phyloP scores from a whole-genome alignment of 331 rosid species.

The Quercus lobata region DNA sequence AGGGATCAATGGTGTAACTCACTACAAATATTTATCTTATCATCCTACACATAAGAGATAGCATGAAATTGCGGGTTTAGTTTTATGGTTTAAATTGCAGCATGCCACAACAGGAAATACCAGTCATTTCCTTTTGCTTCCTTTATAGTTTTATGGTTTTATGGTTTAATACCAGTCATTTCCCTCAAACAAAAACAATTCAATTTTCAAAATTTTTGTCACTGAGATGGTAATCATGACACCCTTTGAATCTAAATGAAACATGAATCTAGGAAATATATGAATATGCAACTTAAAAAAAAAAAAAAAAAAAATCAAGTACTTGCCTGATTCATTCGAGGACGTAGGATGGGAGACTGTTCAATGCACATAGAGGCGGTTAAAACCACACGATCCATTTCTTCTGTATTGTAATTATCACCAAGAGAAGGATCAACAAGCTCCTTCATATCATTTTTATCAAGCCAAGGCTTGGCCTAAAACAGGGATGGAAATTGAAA shows the following conservation, averaged over 20 bases:
- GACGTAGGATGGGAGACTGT: constrained; percentile 61
- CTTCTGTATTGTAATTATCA: constrained; percentile 38
- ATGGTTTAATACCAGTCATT: not conserved
- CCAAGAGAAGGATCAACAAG: constrained; percentile 71
- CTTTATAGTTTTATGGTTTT: too few species aligned
- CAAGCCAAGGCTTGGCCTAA: constrained; percentile 71
- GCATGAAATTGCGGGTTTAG: not conserved
- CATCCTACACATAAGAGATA: not conserved
- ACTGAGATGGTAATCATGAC: not conserved
- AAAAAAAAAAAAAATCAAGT: not conserved
- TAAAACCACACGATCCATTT: constrained; percentile 51
- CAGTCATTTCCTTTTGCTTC: not conserved
- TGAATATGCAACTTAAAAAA: not conserved
- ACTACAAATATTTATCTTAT: not conserved
- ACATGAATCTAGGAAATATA: not conserved
- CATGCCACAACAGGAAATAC: not conserved
- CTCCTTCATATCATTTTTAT: constrained; percentile 28
- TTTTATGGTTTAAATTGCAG: not conserved
- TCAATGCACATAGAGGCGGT: constrained; percentile 82
- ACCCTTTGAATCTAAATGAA: not conserved
- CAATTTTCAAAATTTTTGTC: not conserved
- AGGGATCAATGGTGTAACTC: not conserved
- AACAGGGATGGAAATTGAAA: constrained; percentile 14
- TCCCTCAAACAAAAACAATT: not conserved
- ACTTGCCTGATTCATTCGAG: constrained; percentile 82